Conservation (phyloP, 2,329 filamentous ascomycete genomes). For the Thermothelomyces thermophilus region DNA sequence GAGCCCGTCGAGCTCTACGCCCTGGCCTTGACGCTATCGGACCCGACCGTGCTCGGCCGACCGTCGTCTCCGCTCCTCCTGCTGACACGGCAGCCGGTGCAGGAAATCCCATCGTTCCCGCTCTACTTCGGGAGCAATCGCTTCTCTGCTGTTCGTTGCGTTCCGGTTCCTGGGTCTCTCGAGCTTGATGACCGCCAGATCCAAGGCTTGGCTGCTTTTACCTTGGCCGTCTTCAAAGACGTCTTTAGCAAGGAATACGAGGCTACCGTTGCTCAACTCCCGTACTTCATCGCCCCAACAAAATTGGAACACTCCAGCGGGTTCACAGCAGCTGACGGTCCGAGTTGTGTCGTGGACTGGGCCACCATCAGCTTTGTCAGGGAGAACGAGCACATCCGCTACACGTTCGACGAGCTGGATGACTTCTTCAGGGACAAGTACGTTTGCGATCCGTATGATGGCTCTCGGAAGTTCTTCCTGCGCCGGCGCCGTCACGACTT, state of each 20-base stretch:
- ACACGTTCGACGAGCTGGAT: constrained; percentile 37
- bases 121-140: constrained; percentile 64
- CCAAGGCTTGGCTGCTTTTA: constrained; percentile 61
- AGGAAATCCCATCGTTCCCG: constrained; percentile 58
- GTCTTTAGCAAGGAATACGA: constrained; percentile 86
- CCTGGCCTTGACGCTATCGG: constrained; percentile 53
- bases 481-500: constrained; percentile 49
- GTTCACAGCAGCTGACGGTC: constrained; percentile 20
- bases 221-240: constrained; percentile 69
- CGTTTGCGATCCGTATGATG: constrained; percentile 52
- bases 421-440: constrained; percentile 48
- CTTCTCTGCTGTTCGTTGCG: constrained; percentile 50
- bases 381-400: constrained; percentile 20
- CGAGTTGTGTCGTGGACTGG: constrained; percentile 53
- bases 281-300: constrained; percentile 75
- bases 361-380: constrained; percentile 40
- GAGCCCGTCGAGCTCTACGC: constrained; percentile 51
- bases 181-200: constrained; percentile 37
- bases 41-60: constrained; percentile 50
- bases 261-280: constrained; percentile 54
- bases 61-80: constrained; percentile 60
- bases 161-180: constrained; percentile 39
- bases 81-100: constrained; percentile 60
- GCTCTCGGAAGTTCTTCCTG: constrained; percentile 56
- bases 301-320: constrained; percentile 26